These are phyloP conservation scores for Cylindrotheca fusiformis DNA, from an alignment of 108 stramenopile species.

Conservation along the genomic window DNA sequence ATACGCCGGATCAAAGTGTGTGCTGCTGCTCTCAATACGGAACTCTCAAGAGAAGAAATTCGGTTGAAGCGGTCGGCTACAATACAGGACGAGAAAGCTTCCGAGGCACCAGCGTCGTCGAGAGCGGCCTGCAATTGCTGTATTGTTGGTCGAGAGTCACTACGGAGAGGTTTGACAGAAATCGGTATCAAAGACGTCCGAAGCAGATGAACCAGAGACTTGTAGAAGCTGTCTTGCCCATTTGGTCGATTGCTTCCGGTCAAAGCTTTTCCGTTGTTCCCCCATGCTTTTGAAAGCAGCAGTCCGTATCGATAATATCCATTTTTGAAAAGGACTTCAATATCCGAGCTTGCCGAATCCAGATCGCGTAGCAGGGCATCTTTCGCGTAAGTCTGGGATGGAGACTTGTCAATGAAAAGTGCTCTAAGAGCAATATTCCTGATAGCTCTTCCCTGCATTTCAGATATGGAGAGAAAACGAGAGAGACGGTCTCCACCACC, in stretches of 20 bases:
- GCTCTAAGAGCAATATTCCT: constrained; percentile 52
- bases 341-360: constrained; percentile 17
- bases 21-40: constrained; percentile 7
- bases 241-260: constrained; percentile 37
- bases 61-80: constrained; percentile 5
- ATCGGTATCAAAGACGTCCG: constrained; percentile 57
- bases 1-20: constrained; percentile 54
- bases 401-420: constrained; percentile 48
- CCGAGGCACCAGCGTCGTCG: constrained; percentile 4
- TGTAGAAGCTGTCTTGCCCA: constrained; percentile 56
- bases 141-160: constrained; percentile 29
- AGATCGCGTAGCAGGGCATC: constrained; percentile 15
- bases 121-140: constrained; percentile 26
- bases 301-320: constrained; percentile 73
- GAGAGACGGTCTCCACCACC: constrained; percentile 22
- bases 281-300: constrained; percentile 44
- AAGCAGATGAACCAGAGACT: constrained; percentile 56
- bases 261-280: constrained; percentile 6
- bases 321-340: constrained; percentile 54
- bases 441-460: constrained; percentile 49
- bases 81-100: constrained; percentile 11
- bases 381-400: constrained; percentile 14
- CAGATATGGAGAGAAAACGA: constrained; percentile 44
- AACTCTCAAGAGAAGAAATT: not conserved
- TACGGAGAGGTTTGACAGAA: constrained; percentile 11